These are phyloP conservation scores for Cucurbitaria berberidis DNA, from an alignment of 2,329 filamentous ascomycete species.

Conservation along the genomic window DNA sequence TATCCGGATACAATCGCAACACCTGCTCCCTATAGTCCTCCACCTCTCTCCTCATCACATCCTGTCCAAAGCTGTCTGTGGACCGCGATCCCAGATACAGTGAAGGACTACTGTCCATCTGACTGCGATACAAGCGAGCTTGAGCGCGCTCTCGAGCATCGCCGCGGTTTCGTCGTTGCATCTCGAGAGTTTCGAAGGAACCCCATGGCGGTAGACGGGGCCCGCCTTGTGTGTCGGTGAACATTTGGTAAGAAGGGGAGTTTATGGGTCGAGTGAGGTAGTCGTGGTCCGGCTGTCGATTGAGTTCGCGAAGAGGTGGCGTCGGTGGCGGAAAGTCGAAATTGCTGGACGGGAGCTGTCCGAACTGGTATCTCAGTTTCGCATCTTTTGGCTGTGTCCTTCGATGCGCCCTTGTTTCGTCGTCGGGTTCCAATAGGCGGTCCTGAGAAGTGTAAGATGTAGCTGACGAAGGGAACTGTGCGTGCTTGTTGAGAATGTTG, in stretches of 20 bases:
- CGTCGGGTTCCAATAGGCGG: constrained; percentile 1
- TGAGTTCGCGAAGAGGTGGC: neutral
- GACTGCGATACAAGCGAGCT: neutral
- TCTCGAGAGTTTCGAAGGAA: constrained; percentile 1
- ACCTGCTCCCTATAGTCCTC: constrained; percentile 27
- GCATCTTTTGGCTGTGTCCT: constrained; percentile 16
- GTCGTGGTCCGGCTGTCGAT: neutral
- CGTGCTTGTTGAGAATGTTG: neutral
- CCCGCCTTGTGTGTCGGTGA: neutral
- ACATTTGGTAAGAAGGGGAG: neutral
- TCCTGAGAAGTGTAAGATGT: constrained; percentile 2
- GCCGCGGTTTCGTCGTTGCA: constrained; percentile 1
- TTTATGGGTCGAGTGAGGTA: neutral
- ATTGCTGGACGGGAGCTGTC: constrained; percentile 4
- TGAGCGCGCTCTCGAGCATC: constrained; percentile 3
- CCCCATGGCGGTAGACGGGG: constrained; percentile 11
- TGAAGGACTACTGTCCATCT: neutral
- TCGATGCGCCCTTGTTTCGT: neutral
- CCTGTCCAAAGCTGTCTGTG: neutral
- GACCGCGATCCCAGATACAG: neutral
- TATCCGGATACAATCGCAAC: constrained; percentile 28
- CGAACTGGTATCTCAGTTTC: constrained; percentile 14
- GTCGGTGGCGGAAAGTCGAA: neutral
- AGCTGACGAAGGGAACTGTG: constrained; percentile 3
- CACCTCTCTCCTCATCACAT: constrained; percentile 18